Percentiles rank a stretch among this genome's conserved stretches.
phyloP scores from a whole-genome alignment of 2,329 filamentous ascomycete species.

The Epichloe sylvatica region DNA sequence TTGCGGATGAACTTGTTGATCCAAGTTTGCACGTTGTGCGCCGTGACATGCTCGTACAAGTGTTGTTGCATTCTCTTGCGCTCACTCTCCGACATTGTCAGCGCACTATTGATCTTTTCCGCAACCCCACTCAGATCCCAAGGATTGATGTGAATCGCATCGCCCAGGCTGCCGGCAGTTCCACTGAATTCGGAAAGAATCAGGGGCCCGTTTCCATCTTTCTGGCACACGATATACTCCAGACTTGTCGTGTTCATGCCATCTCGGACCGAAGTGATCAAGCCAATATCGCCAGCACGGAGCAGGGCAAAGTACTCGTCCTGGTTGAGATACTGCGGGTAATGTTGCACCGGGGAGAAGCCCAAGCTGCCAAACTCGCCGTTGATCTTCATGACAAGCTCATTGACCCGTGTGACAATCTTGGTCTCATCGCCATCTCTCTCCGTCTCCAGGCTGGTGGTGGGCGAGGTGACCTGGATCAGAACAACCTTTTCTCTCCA shows the following conservation, averaged over 20 bases:
- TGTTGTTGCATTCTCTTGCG: slow-evolving; percentile 56
- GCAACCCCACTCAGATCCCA: slow-evolving; percentile 84
- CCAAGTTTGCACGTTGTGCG: slow-evolving; percentile 78
- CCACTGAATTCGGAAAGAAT: slow-evolving; percentile 96
- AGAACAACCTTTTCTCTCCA: slow-evolving; percentile 87
- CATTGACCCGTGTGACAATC: slow-evolving; percentile 77
- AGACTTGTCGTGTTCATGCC: slow-evolving; percentile 97
- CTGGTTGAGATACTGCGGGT: slow-evolving; percentile 78
- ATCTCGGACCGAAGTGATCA: slow-evolving; percentile 91
- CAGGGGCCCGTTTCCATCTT: slow-evolving; percentile 70
- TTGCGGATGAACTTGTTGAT: slow-evolving; percentile 65
- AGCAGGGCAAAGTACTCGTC: slow-evolving; percentile 94
- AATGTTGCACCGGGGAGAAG: slow-evolving; percentile 86
- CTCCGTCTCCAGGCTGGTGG: slow-evolving; percentile 65
- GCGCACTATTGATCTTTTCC: slow-evolving; percentile 64
- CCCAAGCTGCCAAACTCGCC: slow-evolving; percentile 76
- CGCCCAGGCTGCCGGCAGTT: slow-evolving; percentile 70
- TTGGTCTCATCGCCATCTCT: slow-evolving; percentile 65
- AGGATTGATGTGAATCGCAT: slow-evolving; percentile 91
- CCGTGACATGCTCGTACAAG: slow-evolving; percentile 72
- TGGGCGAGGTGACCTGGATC: slow-evolving; percentile 88
- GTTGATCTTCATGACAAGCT: slow-evolving; percentile 83
- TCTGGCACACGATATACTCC: slow-evolving; percentile 88
- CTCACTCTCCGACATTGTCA: slow-evolving; percentile 57
- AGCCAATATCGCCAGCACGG: slow-evolving; percentile 73